Evolutionary conservation across 148 eudicot species (phyloP).

Genomic region (Heliamphora exappendiculata): DNA sequence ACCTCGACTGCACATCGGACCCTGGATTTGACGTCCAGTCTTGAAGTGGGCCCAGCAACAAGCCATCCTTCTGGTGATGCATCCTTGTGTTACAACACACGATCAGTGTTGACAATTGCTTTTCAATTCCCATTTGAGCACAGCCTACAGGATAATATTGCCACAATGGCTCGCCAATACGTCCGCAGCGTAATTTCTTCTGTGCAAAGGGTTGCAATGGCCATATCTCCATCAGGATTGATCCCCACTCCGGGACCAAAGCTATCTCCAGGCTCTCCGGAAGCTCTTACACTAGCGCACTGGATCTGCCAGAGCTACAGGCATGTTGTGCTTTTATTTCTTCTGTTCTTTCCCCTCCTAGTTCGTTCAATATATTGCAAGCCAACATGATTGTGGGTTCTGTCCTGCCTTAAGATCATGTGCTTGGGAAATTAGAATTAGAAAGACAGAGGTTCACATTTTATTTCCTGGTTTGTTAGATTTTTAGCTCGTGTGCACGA

Average conservation of each 20-base stretch:
- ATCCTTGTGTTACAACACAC: conserved; percentile 30
- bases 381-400: background rate
- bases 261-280: conserved; percentile 77
- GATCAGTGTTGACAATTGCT: conserved; percentile 86
- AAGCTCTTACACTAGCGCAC: conserved; percentile 76
- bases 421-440: background rate
- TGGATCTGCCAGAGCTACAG: conserved; percentile 95
- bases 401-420: background rate
- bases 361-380: background rate
- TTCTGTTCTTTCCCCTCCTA: too few relatives aligned
- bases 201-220: conserved; percentile 93
- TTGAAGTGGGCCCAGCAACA: conserved; percentile 70
- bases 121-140: conserved; percentile 88
- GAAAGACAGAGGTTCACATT: background rate
- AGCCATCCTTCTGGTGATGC: conserved; percentile 38
- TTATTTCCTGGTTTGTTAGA: background rate
- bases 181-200: conserved; percentile 80
- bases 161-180: conserved; percentile 91
- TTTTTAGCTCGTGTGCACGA: background rate
- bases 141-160: conserved; percentile 70
- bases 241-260: conserved; percentile 59
- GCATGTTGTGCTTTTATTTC: conserved; percentile 28
- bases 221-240: conserved; percentile 83
- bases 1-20: conserved; percentile 44
- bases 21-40: conserved; percentile 75